Percentiles rank a stretch among this genome's conserved stretches.
Evolutionary conservation across 257 asterid genomes (phyloP).

Genomic region (Solanum clarkiae): DNA sequence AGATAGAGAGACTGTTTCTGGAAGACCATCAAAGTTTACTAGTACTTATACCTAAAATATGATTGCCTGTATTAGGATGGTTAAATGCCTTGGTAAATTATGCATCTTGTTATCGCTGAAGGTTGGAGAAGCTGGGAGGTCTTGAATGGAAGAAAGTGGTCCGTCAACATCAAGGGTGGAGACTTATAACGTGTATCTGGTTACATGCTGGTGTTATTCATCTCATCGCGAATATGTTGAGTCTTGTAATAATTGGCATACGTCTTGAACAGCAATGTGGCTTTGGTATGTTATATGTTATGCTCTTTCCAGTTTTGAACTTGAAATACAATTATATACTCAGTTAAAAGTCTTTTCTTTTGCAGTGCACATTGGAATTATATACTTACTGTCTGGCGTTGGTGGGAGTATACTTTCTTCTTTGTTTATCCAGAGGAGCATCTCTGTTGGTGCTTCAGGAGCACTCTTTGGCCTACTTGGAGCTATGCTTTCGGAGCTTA

Average conservation of each 20-base stretch:
- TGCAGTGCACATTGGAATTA: conserved; percentile 58
- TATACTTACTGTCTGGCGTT: conserved; percentile 67
- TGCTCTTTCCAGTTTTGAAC: neutral
- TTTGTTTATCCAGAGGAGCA: conserved; percentile 40
- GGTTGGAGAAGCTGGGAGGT: conserved; percentile 71
- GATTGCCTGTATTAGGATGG: neutral
- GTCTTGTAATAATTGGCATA: conserved; percentile 68
- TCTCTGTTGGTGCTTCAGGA: conserved; percentile 94
- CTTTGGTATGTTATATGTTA: conserved; percentile 36
- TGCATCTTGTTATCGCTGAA: conserved; percentile 11
- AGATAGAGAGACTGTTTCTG: too few relatives aligned
- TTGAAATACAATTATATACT: neutral
- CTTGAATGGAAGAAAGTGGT: conserved; percentile 69
- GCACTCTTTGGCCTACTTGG: conserved; percentile 97
- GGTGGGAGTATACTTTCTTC: conserved; percentile 79
- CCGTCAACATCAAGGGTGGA: conserved; percentile 73
- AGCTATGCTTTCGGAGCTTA: conserved; percentile 82
- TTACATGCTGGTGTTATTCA: conserved; percentile 84
- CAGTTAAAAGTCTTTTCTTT: neutral
- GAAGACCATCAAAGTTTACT: neutral
- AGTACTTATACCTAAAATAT: neutral
- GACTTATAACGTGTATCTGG: conserved; percentile 84
- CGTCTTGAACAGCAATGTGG: conserved; percentile 96
- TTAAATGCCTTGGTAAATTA: neutral
- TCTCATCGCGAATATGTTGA: conserved; percentile 66